Base-by-base conservation (phyloP, 345 rosid species). In the Geranium rotundifolium region DNA sequence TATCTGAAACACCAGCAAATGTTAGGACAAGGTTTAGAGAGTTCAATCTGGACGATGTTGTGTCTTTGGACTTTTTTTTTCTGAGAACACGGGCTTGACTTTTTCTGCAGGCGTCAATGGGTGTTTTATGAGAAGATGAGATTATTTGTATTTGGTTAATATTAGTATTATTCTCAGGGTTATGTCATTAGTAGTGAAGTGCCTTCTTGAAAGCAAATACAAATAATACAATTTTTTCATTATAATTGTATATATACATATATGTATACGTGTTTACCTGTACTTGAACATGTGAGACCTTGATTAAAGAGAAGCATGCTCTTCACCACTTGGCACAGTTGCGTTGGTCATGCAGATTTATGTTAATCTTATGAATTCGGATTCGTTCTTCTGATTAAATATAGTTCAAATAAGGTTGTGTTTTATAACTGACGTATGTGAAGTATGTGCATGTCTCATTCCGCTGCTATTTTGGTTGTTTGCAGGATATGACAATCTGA, bases 401-500 rank as follows among this genome's bases (percentile, higher is more conserved):
- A 41, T n/a, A n/a, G 50, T 41, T 41, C 14, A 12, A 6, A 12
- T 41, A 41, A 4, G 50, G 50, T 41, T 41, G 50, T 41, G 12
- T 41, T 41, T 41, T 12, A 41, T 41, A 41, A 9, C 50, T 6
- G 50, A 41, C 50, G 12, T 12, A 12, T 9, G 14, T 1, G 50
- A 41, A 41, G 19, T 15, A 56, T 46, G 54, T 23, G 1, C 7
- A 18, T 17, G 27, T 18, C 59, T 59, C 50, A 23, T 69, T 19
- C 50, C 56, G 9, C 37, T 8, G 17, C 54, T 4, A 20, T 13
- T 1, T 41, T 64, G 3, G 19, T 37, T 2, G 14, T 67, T 63
- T 56, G 46, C 65, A 67, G 70, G 61, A 37, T 29, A 10, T 56
- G 64, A n/a, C 50, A 63, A 5, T 59, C 3, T n/a, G 57, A 60